Percentiles rank a stretch among this genome's conserved stretches.
Evolutionary conservation across 371 early-diverging fungal species (phyloP).

Genomic region (Coemansia sp.): DNA sequence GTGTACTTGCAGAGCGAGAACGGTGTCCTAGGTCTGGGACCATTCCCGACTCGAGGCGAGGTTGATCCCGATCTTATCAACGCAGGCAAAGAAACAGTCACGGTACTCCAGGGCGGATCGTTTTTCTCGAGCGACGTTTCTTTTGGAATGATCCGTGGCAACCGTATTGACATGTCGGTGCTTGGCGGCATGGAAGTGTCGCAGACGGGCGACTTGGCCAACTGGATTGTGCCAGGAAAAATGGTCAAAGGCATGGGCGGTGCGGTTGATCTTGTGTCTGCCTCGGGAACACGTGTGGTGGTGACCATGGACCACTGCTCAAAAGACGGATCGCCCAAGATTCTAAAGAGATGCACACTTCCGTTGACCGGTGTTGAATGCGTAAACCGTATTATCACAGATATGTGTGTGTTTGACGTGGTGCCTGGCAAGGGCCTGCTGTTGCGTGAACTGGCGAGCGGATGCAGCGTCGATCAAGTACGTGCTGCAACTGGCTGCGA

Average conservation of each 20-base stretch:
- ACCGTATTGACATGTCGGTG: constrained; percentile 63
- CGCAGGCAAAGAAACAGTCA: constrained; percentile 70
- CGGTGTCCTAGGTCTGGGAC: constrained; percentile 69
- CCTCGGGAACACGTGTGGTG: constrained; percentile 60
- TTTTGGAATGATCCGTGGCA: constrained; percentile 69
- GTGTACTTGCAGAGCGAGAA: constrained; percentile 69
- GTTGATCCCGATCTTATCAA: constrained; percentile 70
- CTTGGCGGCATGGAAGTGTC: constrained; percentile 70
- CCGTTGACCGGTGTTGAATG: constrained; percentile 67
- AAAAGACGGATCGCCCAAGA: constrained; percentile 65
- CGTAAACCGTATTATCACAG: constrained; percentile 63
- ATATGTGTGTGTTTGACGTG: constrained; percentile 60
- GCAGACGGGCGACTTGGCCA: constrained; percentile 64
- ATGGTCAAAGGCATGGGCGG: constrained; percentile 78
- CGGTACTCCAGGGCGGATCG: constrained; percentile 58
- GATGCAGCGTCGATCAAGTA: constrained; percentile 59
- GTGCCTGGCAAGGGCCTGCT: constrained; percentile 44
- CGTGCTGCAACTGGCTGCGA: constrained; percentile 57
- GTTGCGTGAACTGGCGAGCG: constrained; percentile 57
- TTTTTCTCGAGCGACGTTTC: constrained; percentile 63
- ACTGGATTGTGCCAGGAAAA: constrained; percentile 72
- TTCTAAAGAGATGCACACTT: constrained; percentile 59
- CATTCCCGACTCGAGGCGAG: constrained; percentile 62
- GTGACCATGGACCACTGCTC: constrained; percentile 73
- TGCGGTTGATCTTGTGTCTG: constrained; percentile 69